Conservation (phyloP, 768 basidiomycete species). For the Auriculariales sp. region DNA sequence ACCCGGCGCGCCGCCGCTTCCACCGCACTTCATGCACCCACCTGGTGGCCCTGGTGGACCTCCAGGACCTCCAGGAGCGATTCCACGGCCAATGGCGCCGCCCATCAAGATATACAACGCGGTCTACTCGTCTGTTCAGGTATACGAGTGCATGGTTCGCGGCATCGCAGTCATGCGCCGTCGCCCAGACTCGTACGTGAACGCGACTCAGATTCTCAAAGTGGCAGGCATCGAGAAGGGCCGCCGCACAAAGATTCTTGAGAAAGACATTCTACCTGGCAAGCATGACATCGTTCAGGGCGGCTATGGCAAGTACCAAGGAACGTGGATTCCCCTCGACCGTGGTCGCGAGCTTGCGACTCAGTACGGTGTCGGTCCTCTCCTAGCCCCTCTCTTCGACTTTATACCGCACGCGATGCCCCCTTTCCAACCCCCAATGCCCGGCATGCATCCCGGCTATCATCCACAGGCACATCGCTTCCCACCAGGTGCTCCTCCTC, state of each 20-base stretch:
- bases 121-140: constrained; percentile 85
- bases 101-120: constrained; percentile 84
- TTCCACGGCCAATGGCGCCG: constrained; percentile 15
- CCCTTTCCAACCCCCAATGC: constrained; percentile 12
- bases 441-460: constrained; percentile 32
- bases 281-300: constrained; percentile 98
- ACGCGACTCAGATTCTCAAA: constrained; percentile 98
- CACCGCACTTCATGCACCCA: constrained; percentile 14
- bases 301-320: constrained; percentile 98
- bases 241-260: constrained; percentile 85
- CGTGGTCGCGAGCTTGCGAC: constrained; percentile 84
- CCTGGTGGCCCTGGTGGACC: constrained; percentile 6
- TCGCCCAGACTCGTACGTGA: constrained; percentile 87
- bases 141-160: constrained; percentile 96
- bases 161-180: constrained; percentile 98
- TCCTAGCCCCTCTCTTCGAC: constrained; percentile 85
- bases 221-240: constrained; percentile 98
- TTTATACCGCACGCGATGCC: constrained; percentile 69
- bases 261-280: constrained; percentile 92
- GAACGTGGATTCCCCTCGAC: constrained; percentile 94
- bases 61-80: background rate
- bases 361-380: constrained; percentile 80
- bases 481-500: background rate
- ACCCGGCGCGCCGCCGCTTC: constrained; percentile 6
- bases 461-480: background rate